Conservation (phyloP, 345 rosid species). For the Sisymbrium altissimum region DNA sequence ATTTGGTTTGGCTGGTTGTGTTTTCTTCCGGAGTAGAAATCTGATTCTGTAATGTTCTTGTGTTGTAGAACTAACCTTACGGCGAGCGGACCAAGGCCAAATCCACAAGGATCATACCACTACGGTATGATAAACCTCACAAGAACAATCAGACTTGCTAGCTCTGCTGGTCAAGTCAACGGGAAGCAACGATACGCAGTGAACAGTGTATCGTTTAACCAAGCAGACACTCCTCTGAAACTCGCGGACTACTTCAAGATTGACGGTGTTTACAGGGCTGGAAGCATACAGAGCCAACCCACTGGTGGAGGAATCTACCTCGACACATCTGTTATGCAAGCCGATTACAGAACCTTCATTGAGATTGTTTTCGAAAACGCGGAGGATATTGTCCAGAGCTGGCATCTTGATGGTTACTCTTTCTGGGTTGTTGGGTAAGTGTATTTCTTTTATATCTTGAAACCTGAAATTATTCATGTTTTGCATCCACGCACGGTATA, state of each 20-base stretch:
- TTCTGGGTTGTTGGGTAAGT: slow-evolving; percentile 96
- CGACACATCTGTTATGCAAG: slow-evolving; percentile 82
- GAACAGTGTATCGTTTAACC: slow-evolving; percentile 73
- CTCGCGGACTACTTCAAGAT: slow-evolving; percentile 88
- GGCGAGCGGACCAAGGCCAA: slow-evolving; percentile 99
- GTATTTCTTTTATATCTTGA: not conserved
- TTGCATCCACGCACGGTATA: not conserved
- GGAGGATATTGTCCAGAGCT: slow-evolving; percentile 80
- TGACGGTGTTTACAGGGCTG: slow-evolving; percentile 67
- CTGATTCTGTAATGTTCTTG: not conserved
- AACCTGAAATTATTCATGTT: not conserved
- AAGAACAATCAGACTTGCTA: slow-evolving; percentile 64
- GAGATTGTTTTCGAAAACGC: slow-evolving; percentile 78
- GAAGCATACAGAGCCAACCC: slow-evolving; percentile 66
- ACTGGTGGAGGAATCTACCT: slow-evolving; percentile 72
- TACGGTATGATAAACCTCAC: slow-evolving; percentile 81
- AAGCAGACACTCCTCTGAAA: slow-evolving; percentile 87
- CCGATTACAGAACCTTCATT: slow-evolving; percentile 61
- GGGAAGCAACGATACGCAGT: slow-evolving; percentile 89
- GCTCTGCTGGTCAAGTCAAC: slow-evolving; percentile 77
- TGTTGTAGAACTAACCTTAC: slow-evolving; percentile 76
- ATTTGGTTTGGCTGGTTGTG: not conserved
- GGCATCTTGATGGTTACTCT: slow-evolving; percentile 80
- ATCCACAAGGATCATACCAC: slow-evolving; percentile 98
- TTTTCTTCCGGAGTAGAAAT: not conserved